Percentiles rank a stretch among this genome's conserved stretches.
These are phyloP conservation scores for Botryotinia calthae DNA, from an alignment of 2,329 filamentous ascomycete genomes.

Conservation along the genomic window DNA sequence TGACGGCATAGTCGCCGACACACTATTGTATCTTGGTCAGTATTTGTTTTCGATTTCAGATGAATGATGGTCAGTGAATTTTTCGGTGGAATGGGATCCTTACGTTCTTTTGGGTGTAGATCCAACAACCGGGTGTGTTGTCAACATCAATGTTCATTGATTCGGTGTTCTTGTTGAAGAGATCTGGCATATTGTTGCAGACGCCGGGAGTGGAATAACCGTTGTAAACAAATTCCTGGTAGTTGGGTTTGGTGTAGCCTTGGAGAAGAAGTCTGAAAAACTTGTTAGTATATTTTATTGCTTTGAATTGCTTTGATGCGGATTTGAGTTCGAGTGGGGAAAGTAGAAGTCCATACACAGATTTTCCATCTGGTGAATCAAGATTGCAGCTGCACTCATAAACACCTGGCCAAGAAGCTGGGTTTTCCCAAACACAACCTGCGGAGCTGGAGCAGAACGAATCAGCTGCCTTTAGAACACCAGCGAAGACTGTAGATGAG, in stretches of 20 bases:
- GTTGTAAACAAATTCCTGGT: slow-evolving; percentile 1
- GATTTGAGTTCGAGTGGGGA: neutral
- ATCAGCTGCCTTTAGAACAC: neutral
- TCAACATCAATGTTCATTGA: slow-evolving; percentile 8
- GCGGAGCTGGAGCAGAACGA: neutral
- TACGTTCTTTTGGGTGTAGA: slow-evolving; percentile 11
- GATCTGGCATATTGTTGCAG: slow-evolving; percentile 4
- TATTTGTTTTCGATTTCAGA: too few species aligned
- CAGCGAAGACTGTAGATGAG: slow-evolving; percentile 5
- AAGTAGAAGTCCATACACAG: neutral
- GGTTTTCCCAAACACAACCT: slow-evolving; percentile 8
- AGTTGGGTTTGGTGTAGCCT: neutral
- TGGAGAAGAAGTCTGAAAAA: neutral
- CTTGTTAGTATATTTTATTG: neutral
- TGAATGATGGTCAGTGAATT: neutral
- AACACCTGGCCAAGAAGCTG: slow-evolving; percentile 5
- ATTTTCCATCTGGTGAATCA: neutral
- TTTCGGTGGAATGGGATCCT: neutral
- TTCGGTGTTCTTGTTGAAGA: neutral
- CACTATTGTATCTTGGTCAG: neutral
- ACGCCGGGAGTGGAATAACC: neutral
- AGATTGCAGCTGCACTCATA: slow-evolving; percentile 14
- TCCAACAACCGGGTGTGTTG: slow-evolving; percentile 1
- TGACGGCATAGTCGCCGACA: neutral
- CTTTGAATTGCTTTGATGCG: neutral